phyloP scores from a whole-genome alignment of 2,329 filamentous ascomycete species.

The Arthrinium puccinioides region DNA sequence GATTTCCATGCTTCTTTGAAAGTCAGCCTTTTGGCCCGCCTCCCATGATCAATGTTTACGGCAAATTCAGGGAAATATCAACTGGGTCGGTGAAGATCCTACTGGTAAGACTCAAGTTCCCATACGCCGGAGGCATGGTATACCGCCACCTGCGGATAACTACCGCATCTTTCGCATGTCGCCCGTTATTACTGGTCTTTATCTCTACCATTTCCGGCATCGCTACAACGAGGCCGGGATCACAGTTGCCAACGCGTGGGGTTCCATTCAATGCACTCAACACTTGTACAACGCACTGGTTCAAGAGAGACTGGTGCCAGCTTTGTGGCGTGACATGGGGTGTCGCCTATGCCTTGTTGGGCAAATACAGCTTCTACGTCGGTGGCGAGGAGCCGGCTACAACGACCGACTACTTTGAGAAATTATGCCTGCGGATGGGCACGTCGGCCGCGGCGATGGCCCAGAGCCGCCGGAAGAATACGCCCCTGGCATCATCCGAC shows the following conservation, averaged over 20 bases:
- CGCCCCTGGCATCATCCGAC: constrained; percentile 14
- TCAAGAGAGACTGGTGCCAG: constrained; percentile 17
- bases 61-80: constrained; percentile 12
- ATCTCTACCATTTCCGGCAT: constrained; percentile 26
- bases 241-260: constrained; percentile 27
- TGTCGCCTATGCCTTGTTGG: constrained; percentile 19
- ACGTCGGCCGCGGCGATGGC: constrained; percentile 22
- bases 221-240: constrained; percentile 24
- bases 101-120: constrained; percentile 10
- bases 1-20: constrained; percentile 23
- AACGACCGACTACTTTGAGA: constrained; percentile 25
- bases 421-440: constrained; percentile 30
- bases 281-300: constrained; percentile 35
- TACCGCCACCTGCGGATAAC: constrained; percentile 4
- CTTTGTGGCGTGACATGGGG: constrained; percentile 34
- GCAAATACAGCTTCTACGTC: constrained; percentile 25
- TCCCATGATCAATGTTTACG: constrained; percentile 16
- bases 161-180: constrained; percentile 26
- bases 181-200: constrained; percentile 29
- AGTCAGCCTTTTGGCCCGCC: constrained; percentile 20
- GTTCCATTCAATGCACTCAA: constrained; percentile 25
- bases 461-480: constrained; percentile 11
- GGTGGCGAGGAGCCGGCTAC: constrained; percentile 22
- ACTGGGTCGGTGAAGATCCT: constrained; percentile 15
- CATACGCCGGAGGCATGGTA: neutral